These are phyloP conservation scores for Ceratobasidium sp. DNA, from an alignment of 1,284 basidiomycete genomes.

Conservation along the genomic window DNA sequence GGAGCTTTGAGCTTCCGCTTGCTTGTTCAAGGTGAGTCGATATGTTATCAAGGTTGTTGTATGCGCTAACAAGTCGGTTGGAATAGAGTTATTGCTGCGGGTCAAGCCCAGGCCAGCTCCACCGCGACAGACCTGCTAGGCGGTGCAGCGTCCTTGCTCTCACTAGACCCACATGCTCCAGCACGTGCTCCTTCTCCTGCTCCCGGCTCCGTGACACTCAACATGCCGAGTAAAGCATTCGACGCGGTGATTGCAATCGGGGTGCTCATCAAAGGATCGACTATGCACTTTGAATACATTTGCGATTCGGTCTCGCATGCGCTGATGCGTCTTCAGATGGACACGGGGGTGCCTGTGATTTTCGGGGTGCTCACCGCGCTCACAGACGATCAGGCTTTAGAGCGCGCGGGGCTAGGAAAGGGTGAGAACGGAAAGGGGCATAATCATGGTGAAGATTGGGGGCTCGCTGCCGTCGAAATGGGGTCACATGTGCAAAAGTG, in stretches of 20 bases:
- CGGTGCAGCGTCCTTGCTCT: constrained; percentile 54
- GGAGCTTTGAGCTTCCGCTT: constrained; percentile 91
- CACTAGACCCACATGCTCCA: constrained; percentile 48
- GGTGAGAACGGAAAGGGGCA: constrained; percentile 71
- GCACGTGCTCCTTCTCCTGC: constrained; percentile 32
- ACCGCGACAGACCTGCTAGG: constrained; percentile 81
- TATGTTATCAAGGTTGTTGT: not conserved
- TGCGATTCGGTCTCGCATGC: constrained; percentile 91
- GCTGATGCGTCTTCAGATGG: constrained; percentile 92
- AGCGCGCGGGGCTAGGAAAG: constrained; percentile 83
- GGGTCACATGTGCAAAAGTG: constrained; percentile 75
- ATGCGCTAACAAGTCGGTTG: not conserved
- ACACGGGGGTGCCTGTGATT: constrained; percentile 93
- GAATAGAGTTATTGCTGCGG: constrained; percentile 79
- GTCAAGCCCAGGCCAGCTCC: constrained; percentile 76
- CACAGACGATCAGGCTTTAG: constrained; percentile 92
- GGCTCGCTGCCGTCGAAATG: constrained; percentile 92
- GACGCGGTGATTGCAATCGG: constrained; percentile 97
- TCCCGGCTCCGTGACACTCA: constrained; percentile 36
- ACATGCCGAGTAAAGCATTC: constrained; percentile 72
- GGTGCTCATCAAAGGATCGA: constrained; percentile 95
- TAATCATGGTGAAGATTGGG: constrained; percentile 98
- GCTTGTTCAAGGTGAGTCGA: constrained; percentile 74
- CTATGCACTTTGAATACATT: constrained; percentile 99
- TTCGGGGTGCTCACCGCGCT: constrained; percentile 96